Percentiles rank a stretch among this genome's conserved stretches.
These are phyloP conservation scores for Ziziphus jujuba DNA, from an alignment of 306 rosid species.

Conservation along the genomic window DNA sequence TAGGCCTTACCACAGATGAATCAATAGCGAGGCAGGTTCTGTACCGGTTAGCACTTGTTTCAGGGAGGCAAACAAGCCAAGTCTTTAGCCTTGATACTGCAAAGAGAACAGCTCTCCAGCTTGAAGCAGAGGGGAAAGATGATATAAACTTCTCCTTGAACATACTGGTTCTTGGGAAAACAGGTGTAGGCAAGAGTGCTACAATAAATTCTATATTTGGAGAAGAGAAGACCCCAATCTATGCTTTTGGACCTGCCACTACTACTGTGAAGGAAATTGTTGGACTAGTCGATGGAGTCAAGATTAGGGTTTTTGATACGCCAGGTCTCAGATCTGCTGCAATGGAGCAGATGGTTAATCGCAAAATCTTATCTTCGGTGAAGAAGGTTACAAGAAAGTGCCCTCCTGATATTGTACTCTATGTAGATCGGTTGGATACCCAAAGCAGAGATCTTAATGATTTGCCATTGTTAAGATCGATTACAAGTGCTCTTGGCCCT, in stretches of 20 bases:
- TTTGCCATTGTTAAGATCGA: conserved; percentile 68
- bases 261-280: conserved; percentile 68
- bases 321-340: conserved; percentile 92
- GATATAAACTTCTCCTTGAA: conserved; percentile 69
- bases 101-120: conserved; percentile 63
- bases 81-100: conserved; percentile 74
- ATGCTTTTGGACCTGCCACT: conserved; percentile 88
- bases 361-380: conserved; percentile 62
- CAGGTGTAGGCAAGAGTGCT: conserved; percentile 98
- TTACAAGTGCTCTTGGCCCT: conserved; percentile 65
- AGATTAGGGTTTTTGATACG: conserved; percentile 77
- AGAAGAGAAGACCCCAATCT: conserved; percentile 65
- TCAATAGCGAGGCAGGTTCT: conserved; percentile 83
- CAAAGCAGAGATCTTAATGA: conserved; percentile 92
- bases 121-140: conserved; percentile 71
- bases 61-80: conserved; percentile 67
- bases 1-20: conserved; percentile 79
- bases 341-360: conserved; percentile 62
- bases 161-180: conserved; percentile 87
- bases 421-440: conserved; percentile 89
- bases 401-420: conserved; percentile 88
- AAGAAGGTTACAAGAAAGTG: conserved; percentile 70
- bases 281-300: conserved; percentile 85
- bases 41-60: conserved; percentile 66
- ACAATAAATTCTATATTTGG: conserved; percentile 92